These are phyloP conservation scores for Aspergillus floridensis DNA, from an alignment of 2,329 filamentous ascomycete genomes.

Conservation along the genomic window DNA sequence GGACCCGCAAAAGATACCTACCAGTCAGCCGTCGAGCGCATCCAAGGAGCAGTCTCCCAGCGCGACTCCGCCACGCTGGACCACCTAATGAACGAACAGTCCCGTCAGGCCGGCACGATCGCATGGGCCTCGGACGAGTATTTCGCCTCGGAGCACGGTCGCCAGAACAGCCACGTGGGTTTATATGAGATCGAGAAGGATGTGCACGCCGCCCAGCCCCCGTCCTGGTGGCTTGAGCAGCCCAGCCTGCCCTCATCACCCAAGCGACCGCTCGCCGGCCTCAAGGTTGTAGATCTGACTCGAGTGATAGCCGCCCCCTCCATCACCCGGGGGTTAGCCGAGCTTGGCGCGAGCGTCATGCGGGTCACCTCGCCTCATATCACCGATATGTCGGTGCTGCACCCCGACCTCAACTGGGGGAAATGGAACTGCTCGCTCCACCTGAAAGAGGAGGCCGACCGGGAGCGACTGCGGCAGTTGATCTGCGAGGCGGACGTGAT, in stretches of 20 bases:
- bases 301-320: constrained; percentile 75
- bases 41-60: neutral
- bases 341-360: constrained; percentile 71
- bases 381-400: constrained; percentile 70
- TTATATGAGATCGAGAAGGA: constrained; percentile 7
- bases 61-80: constrained; percentile 4
- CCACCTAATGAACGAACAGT: constrained; percentile 7
- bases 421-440: constrained; percentile 67
- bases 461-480: constrained; percentile 58
- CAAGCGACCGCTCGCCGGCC: constrained; percentile 49
- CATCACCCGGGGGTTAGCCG: constrained; percentile 68
- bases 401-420: constrained; percentile 70
- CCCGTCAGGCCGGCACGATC: constrained; percentile 10
- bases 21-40: neutral
- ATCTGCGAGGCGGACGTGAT: constrained; percentile 64
- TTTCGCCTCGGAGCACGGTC: constrained; percentile 8
- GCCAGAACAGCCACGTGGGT: neutral
- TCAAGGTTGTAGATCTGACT: constrained; percentile 72
- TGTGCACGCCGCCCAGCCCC: neutral
- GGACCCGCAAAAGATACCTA: neutral
- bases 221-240: neutral
- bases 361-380: constrained; percentile 67
- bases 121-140: constrained; percentile 8
- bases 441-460: constrained; percentile 56
- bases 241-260: neutral